Base-by-base conservation (phyloP, 2,329 filamentous ascomycete species). In the Fusarium brachygibbosum region DNA sequence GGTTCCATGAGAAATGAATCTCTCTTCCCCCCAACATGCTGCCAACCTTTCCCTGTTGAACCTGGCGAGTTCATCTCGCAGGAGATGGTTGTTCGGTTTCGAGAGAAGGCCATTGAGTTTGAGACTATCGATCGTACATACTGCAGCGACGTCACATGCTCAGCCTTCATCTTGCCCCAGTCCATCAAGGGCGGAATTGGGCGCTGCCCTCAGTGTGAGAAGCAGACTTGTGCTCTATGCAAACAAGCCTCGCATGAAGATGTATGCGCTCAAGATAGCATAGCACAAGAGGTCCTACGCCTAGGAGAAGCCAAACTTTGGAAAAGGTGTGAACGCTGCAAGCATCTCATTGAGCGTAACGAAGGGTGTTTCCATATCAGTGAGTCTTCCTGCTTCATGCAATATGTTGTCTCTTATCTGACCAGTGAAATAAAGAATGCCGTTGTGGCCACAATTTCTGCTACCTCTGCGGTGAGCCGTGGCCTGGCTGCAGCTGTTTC, bases 291-390 rank as follows among this genome's bases (percentile, higher is more conserved):
- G 23, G 48, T 87, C 1, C 62, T 87, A 1, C 46, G 72, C 0
- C 49, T 83, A 0, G 85, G 83, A 1, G 55, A 64, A 0, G 60
- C 75, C 1, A 71, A 84, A 5, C 79, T 81, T 0, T 90, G 86
- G 87, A 81, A 84, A 70, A 77, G 81, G 3, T 90, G 87, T 58
- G 73, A 68, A 3, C 46, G 61, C 0, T 90, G 87, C 66, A 63
- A 63, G 0, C 65, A 76, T 0, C 34, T 88, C 10, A 80, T 89
- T 0, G 85, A 87, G 72, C 74, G 86, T 0, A 37, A 67, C 0
- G 13, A 35, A 1, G 87, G 87, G 1, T 89, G 87, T 62, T 79
- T 84, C 51, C 86, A 89, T 51, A 88, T 89, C 5, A 84, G 87
- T 88, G 68, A 70, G 84, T 42, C 8, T 19, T 10, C 16, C 1